Base-by-base conservation (phyloP, 257 asterid species). In the Ballota nigra region DNA sequence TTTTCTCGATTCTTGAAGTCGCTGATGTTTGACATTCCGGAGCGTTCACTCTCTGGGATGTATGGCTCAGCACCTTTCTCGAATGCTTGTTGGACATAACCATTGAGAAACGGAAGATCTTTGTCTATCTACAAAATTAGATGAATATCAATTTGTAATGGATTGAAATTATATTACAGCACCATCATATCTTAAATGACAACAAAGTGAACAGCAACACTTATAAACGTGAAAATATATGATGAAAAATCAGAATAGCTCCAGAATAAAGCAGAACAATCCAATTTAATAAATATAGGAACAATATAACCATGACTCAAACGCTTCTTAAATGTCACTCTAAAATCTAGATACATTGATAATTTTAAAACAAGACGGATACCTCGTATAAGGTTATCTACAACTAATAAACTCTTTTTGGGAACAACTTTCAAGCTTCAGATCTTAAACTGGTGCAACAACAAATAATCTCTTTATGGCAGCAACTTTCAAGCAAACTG, bases 31-130 rank as follows among this genome's bases (percentile, higher is more conserved):
- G 65, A 74, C 61, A 73, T 77, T 78, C 89, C 92, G 22, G 79
- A 70, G 16, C 87, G 85, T 66, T 81, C 90, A 45, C 69, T 75
- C 80, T 86, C 88, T 8, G 90, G 83, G 68, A 86, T 75, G 74
- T 88, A 84, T n/a, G 96, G 92, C 76, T 81, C 82, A 75, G 92
- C 92, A 56, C 96, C 96, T 58, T 83, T 88, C 60, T 78, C 89
- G 66, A 86, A 63, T 0, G 90, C 74, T 77, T 84, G 79, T 79
- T 84, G 84, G 62, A 88, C 89, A 76, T 81, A 88, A 34, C 71
- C 76, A 68, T 80, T 68, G 49, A 88, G 90, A 57, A 88, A 84
- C 0, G 85, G 70, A 55, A 88, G 90, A 76, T 68, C 77, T 72
- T 79, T 86, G 76, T 88, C 92, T 56, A 86, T 77, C 96, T 88